Percentiles rank a stretch among this genome's conserved stretches.
phyloP scores from a whole-genome alignment of 352 stramenopile species.

The Globisporangium yorkense region DNA sequence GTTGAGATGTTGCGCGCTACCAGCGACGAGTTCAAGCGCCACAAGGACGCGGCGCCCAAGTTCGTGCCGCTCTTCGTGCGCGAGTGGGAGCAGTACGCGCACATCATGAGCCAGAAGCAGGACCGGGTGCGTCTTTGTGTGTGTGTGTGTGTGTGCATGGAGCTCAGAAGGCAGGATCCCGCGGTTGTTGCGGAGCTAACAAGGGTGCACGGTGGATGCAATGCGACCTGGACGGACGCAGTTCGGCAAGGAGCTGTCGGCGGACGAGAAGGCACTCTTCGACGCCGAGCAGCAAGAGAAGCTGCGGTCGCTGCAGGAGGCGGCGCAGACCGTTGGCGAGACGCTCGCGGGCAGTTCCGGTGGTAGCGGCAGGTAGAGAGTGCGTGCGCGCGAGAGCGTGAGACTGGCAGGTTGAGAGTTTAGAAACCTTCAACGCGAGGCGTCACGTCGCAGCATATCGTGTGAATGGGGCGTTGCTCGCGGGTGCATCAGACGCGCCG shows the following conservation, averaged over 20 bases:
- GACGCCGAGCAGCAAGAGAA: conserved; percentile 66
- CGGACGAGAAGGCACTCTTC: conserved; percentile 49
- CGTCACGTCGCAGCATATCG: too few species aligned
- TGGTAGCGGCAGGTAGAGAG: not conserved
- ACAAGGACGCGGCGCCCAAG: conserved; percentile 70
- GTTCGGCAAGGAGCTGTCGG: conserved; percentile 69
- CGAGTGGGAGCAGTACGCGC: conserved; percentile 76
- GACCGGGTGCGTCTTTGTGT: conserved; percentile 27
- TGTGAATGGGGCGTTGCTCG: too few species aligned
- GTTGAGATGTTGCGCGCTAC: not conserved
- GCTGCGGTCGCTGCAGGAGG: conserved; percentile 61
- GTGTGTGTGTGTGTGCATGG: not conserved
- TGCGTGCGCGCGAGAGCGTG: not conserved
- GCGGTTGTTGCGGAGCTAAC: too few species aligned
- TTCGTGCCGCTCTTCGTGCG: conserved; percentile 72
- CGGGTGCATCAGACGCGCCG: too few species aligned
- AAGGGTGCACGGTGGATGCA: not conserved
- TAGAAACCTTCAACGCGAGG: not conserved
- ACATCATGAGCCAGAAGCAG: conserved; percentile 40
- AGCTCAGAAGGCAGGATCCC: too few species aligned
- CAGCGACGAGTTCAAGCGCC: conserved; percentile 79
- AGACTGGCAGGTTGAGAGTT: not conserved
- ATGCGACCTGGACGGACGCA: conserved; percentile 2
- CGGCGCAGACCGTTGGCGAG: conserved; percentile 61
- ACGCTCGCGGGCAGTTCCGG: conserved; percentile 26